Evolutionary conservation across 257 asterid genomes (phyloP), one percentile per base, ranked within the genome.

Genomic region (Jacaranda copaia): DNA sequence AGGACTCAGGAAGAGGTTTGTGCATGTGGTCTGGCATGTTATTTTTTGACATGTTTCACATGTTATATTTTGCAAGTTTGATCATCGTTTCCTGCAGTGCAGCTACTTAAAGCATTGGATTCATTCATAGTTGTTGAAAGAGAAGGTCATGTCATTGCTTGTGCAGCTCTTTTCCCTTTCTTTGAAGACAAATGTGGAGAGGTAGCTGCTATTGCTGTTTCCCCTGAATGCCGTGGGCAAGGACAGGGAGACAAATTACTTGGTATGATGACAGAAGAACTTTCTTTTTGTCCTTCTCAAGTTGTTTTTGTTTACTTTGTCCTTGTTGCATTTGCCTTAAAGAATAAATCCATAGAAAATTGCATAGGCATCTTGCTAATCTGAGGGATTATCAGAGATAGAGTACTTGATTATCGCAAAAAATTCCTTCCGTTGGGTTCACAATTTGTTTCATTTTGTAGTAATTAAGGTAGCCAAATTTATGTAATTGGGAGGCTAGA

Each of bases 161-260:
- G 98, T 77, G 91, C 95, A 8, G 99, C 98, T 82, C 89, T 96
- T 63, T 89, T 91, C 83, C 96, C 98, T 56, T 92, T 84, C 86
- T 79, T 74, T 35, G 82, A 87, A 65, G 97, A 90, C 6, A 93
- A 90, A 76, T 93, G 99, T 61, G 98, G 97, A 68, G 99, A 96
- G 87, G 92, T 96, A 71, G 98, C 99, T 82, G 97, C 97, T 62
- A 90, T 93, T 81, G 98, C 97, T 73, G 99, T 96, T 80, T 93
- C 99, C 76, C 97, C 98, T 42, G 99, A 93, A 49, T 96, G 99
- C 59, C 98, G 98, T 19, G 97, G 98, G 51, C 94, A 93, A 84
- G 99, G 99, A 59, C 99, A 89, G 60, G 99, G 99, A 78, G 98
- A 93, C 85, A 96, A 90, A 83, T 86, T 96, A 77, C 99, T 96